Base-by-base conservation (phyloP, 345 rosid species). In the Orychophragmus violaceus region DNA sequence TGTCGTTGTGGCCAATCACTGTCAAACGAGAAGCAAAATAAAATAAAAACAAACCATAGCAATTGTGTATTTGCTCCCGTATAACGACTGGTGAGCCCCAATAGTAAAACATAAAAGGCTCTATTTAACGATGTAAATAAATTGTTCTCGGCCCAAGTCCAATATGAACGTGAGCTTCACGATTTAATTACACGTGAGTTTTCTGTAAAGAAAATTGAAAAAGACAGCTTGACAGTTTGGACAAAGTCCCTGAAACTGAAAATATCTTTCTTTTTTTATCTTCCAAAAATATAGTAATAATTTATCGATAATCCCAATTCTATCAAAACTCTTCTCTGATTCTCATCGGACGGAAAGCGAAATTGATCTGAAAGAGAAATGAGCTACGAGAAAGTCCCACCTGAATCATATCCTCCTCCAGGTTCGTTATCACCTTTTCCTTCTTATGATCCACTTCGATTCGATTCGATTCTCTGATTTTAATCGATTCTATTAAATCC, bases 371-470 rank as follows among this genome's bases (percentile, higher is more conserved):
- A 65, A 28, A 84, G 12, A 42, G 33, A 65, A 18, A 85, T 88
- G 91, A 88, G 89, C 71, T 88, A 88, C 87, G 81, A 84, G 61
- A 81, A 66, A 71, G 59, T 39, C 55, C 78, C 83, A 30, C 82
- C 79, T 27, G 84, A 85, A 10, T 81, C 78, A 19, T 84, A 81
- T 37, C 82, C 85, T 76, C 86, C 87, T 62, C 87, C 86, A 64
- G 91, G 95, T 71, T 71, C 17, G 22, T 64, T 9, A 45, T 7
- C 30, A 19, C 44, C 19, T 33, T 21, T 12, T 0, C 16, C 6
- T 64, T 64, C 54, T 6, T 5, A 17, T 5, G 69, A 64, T 52
- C 17, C 48, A 6, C 19, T 22, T 50, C 25, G 10, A 35, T 33
- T 12, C 25, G 2, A 14, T 18, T 50, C 62, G 13, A 12, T 49